Percentiles rank a stretch among this genome's conserved stretches.
Evolutionary conservation across 768 basidiomycete species (phyloP).

Genomic region (Tricholoma bakamatsutake): DNA sequence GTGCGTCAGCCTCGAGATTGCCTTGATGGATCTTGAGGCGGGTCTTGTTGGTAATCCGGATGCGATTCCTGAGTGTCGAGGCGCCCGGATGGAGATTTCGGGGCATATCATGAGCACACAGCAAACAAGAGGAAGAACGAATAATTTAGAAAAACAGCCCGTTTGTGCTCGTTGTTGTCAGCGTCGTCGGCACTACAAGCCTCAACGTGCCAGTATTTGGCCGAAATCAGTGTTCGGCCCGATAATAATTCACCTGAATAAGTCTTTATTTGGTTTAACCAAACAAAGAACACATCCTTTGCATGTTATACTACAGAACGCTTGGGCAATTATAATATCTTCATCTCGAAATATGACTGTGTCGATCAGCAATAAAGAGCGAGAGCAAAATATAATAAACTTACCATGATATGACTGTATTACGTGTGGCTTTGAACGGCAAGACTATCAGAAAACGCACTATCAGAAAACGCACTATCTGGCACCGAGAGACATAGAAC

Average conservation of each 20-base stretch:
- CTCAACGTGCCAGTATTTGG: slow-evolving; percentile 55
- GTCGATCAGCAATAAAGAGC: neutral
- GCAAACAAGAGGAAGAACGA: slow-evolving; percentile 25
- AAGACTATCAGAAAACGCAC: neutral
- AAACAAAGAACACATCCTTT: slow-evolving; percentile 23
- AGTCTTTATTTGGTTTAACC: slow-evolving; percentile 29
- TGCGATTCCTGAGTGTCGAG: slow-evolving; percentile 78
- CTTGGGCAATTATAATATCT: neutral
- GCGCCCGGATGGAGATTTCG: slow-evolving; percentile 72
- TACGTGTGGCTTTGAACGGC: neutral
- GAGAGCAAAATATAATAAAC: neutral
- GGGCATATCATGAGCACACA: slow-evolving; percentile 77
- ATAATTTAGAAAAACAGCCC: slow-evolving; percentile 31
- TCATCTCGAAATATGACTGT: neutral
- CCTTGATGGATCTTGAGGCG: slow-evolving; percentile 81
- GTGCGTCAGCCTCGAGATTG: slow-evolving; percentile 72
- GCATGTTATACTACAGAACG: neutral
- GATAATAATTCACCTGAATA: slow-evolving; percentile 35
- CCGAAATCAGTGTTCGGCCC: slow-evolving; percentile 59
- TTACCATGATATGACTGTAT: neutral
- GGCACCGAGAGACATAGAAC: neutral
- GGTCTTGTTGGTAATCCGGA: slow-evolving; percentile 90
- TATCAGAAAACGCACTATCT: neutral
- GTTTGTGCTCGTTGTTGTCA: slow-evolving; percentile 39
- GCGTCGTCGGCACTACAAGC: slow-evolving; percentile 43